A percentile compares a stretch with the other conserved stretches of the same genome.
Evolutionary conservation across 208 protist genomes (phyloP).

Genomic region (Jaenimonas drosophilae): DNA sequence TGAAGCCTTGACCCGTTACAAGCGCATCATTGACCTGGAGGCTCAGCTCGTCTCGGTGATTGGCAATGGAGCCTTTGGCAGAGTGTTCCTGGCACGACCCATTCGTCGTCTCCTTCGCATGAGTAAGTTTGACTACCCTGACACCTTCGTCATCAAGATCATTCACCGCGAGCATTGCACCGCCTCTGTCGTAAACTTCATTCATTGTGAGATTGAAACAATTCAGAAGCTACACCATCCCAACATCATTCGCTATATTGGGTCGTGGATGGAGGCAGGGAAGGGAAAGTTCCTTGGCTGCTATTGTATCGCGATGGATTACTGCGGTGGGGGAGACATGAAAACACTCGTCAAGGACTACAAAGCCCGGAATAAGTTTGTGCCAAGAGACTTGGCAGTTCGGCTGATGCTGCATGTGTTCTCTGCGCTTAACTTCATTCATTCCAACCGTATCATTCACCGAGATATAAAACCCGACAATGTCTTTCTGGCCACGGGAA

Average conservation of each 20-base stretch:
- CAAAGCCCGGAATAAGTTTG: slow-evolving; percentile 3
- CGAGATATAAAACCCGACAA: slow-evolving; percentile 90
- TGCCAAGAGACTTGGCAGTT: slow-evolving; percentile 38
- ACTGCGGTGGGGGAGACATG: slow-evolving; percentile 78
- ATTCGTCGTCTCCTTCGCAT: not conserved
- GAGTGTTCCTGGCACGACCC: not conserved
- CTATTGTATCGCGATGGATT: slow-evolving; percentile 78
- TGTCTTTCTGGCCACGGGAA: slow-evolving; percentile 44
- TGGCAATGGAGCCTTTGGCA: not conserved
- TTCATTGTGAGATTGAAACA: slow-evolving; percentile 43
- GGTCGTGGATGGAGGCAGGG: slow-evolving; percentile 51
- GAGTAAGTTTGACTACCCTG: slow-evolving; percentile 25
- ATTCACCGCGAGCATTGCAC: slow-evolving; percentile 39
- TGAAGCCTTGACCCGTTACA: no score
- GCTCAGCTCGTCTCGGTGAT: not conserved
- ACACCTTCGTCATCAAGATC: slow-evolving; percentile 59
- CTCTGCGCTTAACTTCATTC: slow-evolving; percentile 81
- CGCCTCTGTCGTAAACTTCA: slow-evolving; percentile 12
- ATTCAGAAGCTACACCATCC: slow-evolving; percentile 49
- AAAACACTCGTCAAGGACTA: slow-evolving; percentile 43
- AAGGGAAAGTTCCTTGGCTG: slow-evolving; percentile 26
- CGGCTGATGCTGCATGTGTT: slow-evolving; percentile 74
- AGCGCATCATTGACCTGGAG: slow-evolving; percentile 3
- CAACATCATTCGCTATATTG: slow-evolving; percentile 71
- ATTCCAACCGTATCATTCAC: slow-evolving; percentile 77